A percentile compares a stretch with the other conserved stretches of the same genome.
phyloP scores from a whole-genome alignment of 2,329 filamentous ascomycete species.

The Colletotrichum euphorbiae region DNA sequence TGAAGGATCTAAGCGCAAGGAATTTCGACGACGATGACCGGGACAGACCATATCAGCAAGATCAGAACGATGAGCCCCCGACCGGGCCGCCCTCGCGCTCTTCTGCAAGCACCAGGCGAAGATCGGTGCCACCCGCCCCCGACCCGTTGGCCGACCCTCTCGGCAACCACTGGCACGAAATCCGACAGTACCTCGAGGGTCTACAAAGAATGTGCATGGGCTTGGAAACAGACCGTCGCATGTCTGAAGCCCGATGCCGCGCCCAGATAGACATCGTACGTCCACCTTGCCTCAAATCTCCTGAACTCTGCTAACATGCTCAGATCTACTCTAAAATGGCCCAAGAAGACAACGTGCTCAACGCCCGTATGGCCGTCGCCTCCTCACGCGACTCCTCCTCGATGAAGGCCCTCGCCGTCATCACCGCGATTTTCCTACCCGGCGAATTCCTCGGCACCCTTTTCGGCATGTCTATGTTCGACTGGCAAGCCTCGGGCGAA shows the following conservation, averaged over 20 bases:
- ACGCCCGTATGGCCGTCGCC: slow-evolving; percentile 54
- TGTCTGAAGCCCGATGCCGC: slow-evolving; percentile 59
- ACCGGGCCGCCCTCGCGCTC: slow-evolving; percentile 31
- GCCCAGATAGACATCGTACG: slow-evolving; percentile 60
- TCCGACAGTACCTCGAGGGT: slow-evolving; percentile 59
- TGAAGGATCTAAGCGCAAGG: slow-evolving; percentile 22
- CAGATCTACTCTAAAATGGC: slow-evolving; percentile 63
- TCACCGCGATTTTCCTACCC: slow-evolving; percentile 60
- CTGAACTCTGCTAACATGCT: slow-evolving; percentile 9
- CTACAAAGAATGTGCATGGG: slow-evolving; percentile 57
- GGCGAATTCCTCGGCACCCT: slow-evolving; percentile 60
- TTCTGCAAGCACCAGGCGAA: slow-evolving; percentile 25
- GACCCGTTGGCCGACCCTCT: slow-evolving; percentile 41
- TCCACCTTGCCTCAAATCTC: too few relatives aligned
- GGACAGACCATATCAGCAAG: slow-evolving; percentile 32
- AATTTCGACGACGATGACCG: slow-evolving; percentile 2
- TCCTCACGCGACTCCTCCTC: slow-evolving; percentile 58
- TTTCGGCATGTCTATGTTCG: slow-evolving; percentile 61
- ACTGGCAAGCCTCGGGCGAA: slow-evolving; percentile 54
- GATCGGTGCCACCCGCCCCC: slow-evolving; percentile 24
- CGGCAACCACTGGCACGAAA: slow-evolving; percentile 58
- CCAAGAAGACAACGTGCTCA: slow-evolving; percentile 61
- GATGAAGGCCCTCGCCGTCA: slow-evolving; percentile 61
- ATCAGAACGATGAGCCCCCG: slow-evolving; percentile 32
- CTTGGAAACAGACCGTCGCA: slow-evolving; percentile 58